Evolutionary conservation across 129 eudicot species (phyloP).

Genomic region (Centaurea solstitialis): DNA sequence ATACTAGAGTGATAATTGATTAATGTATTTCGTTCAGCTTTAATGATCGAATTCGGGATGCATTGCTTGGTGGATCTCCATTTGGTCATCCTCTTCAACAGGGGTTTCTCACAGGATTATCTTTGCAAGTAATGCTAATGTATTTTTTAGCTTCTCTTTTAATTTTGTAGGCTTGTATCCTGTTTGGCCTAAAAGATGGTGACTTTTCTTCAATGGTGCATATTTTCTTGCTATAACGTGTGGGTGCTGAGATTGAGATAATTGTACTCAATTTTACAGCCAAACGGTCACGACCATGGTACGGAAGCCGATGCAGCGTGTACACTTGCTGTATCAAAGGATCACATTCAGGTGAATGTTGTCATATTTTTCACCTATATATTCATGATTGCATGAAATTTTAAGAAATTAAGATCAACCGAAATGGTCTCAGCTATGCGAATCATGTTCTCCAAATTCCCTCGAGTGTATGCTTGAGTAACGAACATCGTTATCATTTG

Average conservation of each 20-base stretch:
- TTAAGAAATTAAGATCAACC: neutral
- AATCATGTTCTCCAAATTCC: too few species aligned
- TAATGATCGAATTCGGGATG: constrained; percentile 92
- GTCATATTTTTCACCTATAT: neutral
- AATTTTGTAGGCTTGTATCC: neutral
- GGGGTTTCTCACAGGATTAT: constrained; percentile 86
- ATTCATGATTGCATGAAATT: neutral
- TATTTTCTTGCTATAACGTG: neutral
- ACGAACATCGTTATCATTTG: too few species aligned
- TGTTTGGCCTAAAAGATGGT: neutral
- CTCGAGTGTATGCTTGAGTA: neutral
- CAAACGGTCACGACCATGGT: constrained; percentile 91
- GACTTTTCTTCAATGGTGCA: neutral
- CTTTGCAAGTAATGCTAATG: constrained; percentile 66
- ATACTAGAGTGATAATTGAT: neutral
- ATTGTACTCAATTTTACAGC: constrained; percentile 42
- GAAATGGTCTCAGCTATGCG: neutral
- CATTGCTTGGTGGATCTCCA: constrained; percentile 92
- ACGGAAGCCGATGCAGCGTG: constrained; percentile 53
- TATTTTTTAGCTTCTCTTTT: constrained; percentile 16
- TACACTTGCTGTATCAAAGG: constrained; percentile 73
- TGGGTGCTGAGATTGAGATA: neutral
- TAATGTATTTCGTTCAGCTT: constrained; percentile 53
- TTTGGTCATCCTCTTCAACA: constrained; percentile 96
- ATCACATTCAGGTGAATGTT: constrained; percentile 77